Evolutionary conservation across 371 early-diverging fungal genomes (phyloP).

Genomic region (Choanephora cucurbitarum): DNA sequence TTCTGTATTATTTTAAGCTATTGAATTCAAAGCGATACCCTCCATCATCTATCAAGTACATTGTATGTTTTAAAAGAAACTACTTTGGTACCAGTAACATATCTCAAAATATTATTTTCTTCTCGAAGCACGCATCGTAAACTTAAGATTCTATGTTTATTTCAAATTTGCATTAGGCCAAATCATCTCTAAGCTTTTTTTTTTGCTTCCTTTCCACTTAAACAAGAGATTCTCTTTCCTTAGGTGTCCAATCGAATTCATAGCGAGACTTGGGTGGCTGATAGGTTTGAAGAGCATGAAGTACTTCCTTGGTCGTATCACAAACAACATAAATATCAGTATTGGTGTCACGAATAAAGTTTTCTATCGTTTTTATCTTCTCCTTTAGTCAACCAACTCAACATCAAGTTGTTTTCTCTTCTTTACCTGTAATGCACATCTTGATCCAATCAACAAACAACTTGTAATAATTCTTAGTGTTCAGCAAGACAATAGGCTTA

Average conservation of each 20-base stretch:
- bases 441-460: slow-evolving; percentile 66
- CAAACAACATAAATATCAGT: slow-evolving; percentile 58
- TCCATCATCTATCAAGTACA: too few relatives aligned
- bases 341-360: slow-evolving; percentile 56
- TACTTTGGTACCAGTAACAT: too few relatives aligned
- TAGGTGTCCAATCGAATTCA: slow-evolving; percentile 54
- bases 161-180: too few relatives aligned
- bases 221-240: slow-evolving; percentile 20
- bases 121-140: too few relatives aligned
- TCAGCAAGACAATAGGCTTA: slow-evolving; percentile 78
- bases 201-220: neutral
- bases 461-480: slow-evolving; percentile 75
- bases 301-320: slow-evolving; percentile 60
- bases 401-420: neutral
- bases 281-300: slow-evolving; percentile 63
- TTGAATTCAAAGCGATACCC: too few relatives aligned
- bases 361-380: slow-evolving; percentile 20
- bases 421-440: slow-evolving; percentile 50
- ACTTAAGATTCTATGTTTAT: too few relatives aligned
- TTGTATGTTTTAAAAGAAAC: too few relatives aligned
- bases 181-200: too few relatives aligned
- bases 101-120: too few relatives aligned
- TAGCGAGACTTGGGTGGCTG: slow-evolving; percentile 54
- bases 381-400: too few relatives aligned
- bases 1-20: too few relatives aligned